Evolutionary conservation across 768 basidiomycete species (phyloP), one percentile per base, ranked within the genome.

Genomic region (Tephrocybe sp.): DNA sequence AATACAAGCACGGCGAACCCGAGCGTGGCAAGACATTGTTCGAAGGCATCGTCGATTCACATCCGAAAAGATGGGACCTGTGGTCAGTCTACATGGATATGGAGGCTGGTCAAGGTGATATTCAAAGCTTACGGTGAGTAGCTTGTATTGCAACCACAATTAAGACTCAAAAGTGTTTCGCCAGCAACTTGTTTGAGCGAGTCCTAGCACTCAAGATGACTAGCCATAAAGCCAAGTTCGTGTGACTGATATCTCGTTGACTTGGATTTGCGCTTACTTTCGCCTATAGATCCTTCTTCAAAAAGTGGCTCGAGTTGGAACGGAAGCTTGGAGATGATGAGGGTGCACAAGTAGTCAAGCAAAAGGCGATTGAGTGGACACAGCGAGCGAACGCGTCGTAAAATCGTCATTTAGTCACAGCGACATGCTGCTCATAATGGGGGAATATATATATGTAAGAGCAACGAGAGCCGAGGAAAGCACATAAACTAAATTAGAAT

Each of bases 61-160:
- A 98, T 71, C 87, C 93, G 3, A 98, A 95, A 69, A 82, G 92
- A 47, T 87, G 94, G 79, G 94, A 98, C 61, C 72, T 98, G 41
- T 98, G 97, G 96, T 89, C 86, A 32, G 74, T 98, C 42, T 99
- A 99, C 69, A 86, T 98, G 68, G 97, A 99, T 66, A 95, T 97
- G 88, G 92, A 98, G 64, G 86, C 85, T 4, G 78, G 79, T 26
- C 86, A 87, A 66, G 71, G 76, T 12, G 86, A 96, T 66, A 85
- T 97, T 22, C 87, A 88, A 59, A 83, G 79, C 55, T 65, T 92
- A 44, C 75, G 92, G 90, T 89, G 64, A 27, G 76, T 62, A 40
- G 9, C 12, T 22, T 24, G 9, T 18, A 44, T 37, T 24, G 15
- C 9, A 31, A 51, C 6, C 13, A 24, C 18, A 13, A 40, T 19